A percentile compares a stretch with the other conserved stretches of the same genome.
These are phyloP conservation scores for Parasarocladium wereldwijsianum DNA, from an alignment of 2,329 filamentous ascomycete genomes.

Conservation along the genomic window DNA sequence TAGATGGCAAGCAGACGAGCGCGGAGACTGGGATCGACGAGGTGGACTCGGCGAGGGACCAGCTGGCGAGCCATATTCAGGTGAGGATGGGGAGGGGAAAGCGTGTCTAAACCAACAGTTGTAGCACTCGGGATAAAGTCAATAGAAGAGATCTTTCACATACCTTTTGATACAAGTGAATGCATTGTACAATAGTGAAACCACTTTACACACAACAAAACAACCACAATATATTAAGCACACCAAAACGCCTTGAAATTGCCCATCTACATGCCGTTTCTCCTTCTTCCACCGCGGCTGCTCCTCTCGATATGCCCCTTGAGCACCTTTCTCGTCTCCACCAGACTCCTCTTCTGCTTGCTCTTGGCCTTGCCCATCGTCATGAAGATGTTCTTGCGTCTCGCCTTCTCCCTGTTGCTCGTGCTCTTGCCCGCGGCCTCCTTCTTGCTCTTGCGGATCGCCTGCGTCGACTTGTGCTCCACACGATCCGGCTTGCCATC, in stretches of 20 bases:
- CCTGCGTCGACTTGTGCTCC: constrained; percentile 76
- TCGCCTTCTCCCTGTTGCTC: constrained; percentile 91
- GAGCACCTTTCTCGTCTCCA: constrained; percentile 68
- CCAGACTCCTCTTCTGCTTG: constrained; percentile 89
- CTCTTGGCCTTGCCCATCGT: constrained; percentile 89
- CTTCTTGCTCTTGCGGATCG: constrained; percentile 77
- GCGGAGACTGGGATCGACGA: no score
- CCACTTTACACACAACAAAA: not conserved
- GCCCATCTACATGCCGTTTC: constrained; percentile 38
- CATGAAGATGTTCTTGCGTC: constrained; percentile 99
- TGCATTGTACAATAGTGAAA: no score
- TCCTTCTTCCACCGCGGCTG: constrained; percentile 70
- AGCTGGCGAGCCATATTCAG: no score
- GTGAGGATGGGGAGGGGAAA: no score
- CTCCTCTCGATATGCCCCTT: constrained; percentile 68
- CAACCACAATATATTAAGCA: not conserved
- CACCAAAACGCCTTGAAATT: not conserved
- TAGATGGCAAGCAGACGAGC: no score
- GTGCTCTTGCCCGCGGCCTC: constrained; percentile 82
- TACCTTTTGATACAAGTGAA: no score
- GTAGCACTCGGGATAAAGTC: no score
- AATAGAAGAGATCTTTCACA: no score
- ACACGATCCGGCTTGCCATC: constrained; percentile 66
- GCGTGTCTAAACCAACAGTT: no score
- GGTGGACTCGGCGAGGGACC: no score